phyloP scores from a whole-genome alignment of 2,329 filamentous ascomycete genomes.

The Ophiognomonia clavigignenti-juglandacearum region DNA sequence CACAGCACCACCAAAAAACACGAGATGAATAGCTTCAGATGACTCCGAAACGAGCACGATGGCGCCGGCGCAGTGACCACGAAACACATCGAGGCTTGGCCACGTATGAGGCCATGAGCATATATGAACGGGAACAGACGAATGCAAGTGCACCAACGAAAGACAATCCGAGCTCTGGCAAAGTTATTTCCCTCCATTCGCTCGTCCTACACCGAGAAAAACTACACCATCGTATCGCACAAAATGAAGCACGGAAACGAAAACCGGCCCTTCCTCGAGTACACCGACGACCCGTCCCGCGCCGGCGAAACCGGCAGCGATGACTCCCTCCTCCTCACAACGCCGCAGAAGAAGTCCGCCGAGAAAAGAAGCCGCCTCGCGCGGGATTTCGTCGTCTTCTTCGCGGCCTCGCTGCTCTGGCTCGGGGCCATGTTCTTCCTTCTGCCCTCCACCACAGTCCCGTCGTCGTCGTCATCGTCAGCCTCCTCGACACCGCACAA shows the following conservation, averaged over 20 bases:
- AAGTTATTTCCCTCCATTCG: too few relatives aligned
- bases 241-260: conserved; percentile 7
- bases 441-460: too few relatives aligned
- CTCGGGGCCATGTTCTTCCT: conserved; percentile 3
- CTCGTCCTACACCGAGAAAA: not conserved
- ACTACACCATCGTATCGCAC: not conserved
- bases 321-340: not conserved
- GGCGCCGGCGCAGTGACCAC: not conserved
- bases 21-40: conserved; percentile 1
- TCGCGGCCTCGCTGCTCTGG: conserved; percentile 6
- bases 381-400: conserved; percentile 3
- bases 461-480: too few relatives aligned
- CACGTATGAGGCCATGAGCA: not conserved
- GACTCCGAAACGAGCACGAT: conserved; percentile 7
- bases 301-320: not conserved
- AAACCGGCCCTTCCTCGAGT: conserved; percentile 2
- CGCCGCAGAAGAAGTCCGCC: not conserved
- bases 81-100: conserved; percentile 5
- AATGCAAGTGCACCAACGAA: too few relatives aligned
- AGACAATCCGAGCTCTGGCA: too few relatives aligned
- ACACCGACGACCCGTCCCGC: conserved; percentile 3
- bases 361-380: not conserved
- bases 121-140: conserved; percentile 4
- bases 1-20: too few relatives aligned
- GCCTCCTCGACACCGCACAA: not conserved